Conservation (phyloP, 148 eudicot species). For the Linanthus parryae region DNA sequence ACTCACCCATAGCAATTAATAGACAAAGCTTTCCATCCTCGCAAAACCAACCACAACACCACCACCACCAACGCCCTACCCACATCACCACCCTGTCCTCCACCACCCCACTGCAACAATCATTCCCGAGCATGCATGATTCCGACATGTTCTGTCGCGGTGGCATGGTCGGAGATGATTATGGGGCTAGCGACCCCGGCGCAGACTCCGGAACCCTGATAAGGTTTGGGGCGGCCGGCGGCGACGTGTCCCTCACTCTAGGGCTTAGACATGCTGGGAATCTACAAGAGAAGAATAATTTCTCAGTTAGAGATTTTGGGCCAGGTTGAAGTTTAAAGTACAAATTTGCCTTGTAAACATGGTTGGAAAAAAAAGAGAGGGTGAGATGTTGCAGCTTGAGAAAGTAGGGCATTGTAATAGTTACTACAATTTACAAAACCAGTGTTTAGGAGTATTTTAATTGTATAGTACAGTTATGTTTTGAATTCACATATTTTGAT, state of each 20-base stretch:
- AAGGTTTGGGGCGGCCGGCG: slow-evolving; percentile 9
- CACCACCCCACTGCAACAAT: background rate
- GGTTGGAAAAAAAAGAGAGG: too few relatives aligned
- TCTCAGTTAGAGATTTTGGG: slow-evolving; percentile 18
- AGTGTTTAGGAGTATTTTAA: too few relatives aligned
- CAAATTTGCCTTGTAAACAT: too few relatives aligned
- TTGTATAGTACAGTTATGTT: too few relatives aligned
- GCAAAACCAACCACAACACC: background rate
- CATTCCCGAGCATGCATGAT: background rate
- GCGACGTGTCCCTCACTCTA: slow-evolving; percentile 32
- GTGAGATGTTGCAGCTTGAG: too few relatives aligned
- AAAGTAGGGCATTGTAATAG: too few relatives aligned
- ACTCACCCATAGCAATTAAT: slow-evolving; percentile 18
- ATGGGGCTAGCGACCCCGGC: too few relatives aligned
- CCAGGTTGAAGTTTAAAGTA: slow-evolving; percentile 9
- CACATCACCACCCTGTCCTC: background rate
- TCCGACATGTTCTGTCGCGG: slow-evolving; percentile 1
- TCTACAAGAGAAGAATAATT: slow-evolving; percentile 11
- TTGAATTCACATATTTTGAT: too few relatives aligned
- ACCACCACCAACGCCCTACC: background rate
- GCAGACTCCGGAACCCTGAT: slow-evolving; percentile 5
- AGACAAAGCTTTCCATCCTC: background rate
- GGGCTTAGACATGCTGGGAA: slow-evolving; percentile 23
- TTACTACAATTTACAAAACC: too few relatives aligned
- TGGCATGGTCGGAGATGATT: background rate